These are phyloP conservation scores for Talaromyces pinophilus DNA, from an alignment of 2,329 filamentous ascomycete species.

Conservation along the genomic window DNA sequence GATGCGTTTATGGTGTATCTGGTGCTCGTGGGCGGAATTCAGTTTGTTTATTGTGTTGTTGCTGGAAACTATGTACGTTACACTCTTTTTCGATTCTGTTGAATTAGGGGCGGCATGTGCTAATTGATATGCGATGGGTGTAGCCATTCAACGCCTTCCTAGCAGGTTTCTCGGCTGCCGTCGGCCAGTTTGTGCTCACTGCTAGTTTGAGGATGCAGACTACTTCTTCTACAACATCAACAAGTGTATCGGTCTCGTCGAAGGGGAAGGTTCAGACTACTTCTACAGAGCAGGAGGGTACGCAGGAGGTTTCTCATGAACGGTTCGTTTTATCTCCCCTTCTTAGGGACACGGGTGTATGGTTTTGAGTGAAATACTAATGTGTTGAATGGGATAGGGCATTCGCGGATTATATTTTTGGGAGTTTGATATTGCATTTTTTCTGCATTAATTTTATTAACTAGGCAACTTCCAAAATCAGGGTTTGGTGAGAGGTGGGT, in stretches of 20 bases:
- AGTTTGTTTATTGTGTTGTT: constrained; percentile 90
- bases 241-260: constrained; percentile 9
- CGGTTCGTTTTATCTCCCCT: constrained; percentile 30
- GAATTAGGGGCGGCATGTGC: background rate
- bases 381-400: constrained; percentile 59
- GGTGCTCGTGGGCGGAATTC: constrained; percentile 78
- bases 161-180: constrained; percentile 88
- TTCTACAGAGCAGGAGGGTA: constrained; percentile 6
- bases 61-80: constrained; percentile 93
- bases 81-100: background rate
- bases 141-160: constrained; percentile 99
- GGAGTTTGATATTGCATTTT: constrained; percentile 93
- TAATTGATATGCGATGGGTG: constrained; percentile 1
- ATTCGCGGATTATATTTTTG: constrained; percentile 94
- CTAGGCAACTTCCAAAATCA: constrained; percentile 50
- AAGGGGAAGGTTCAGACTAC: constrained; percentile 30
- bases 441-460: constrained; percentile 99
- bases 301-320: constrained; percentile 42
- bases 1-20: constrained; percentile 90
- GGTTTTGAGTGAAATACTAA: constrained; percentile 14
- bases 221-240: constrained; percentile 58
- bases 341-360: background rate
- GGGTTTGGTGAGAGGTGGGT: background rate
- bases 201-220: constrained; percentile 90
- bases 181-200: constrained; percentile 96